phyloP scores from a whole-genome alignment of 2,329 filamentous ascomycete species.

The Penicillium expansum region DNA sequence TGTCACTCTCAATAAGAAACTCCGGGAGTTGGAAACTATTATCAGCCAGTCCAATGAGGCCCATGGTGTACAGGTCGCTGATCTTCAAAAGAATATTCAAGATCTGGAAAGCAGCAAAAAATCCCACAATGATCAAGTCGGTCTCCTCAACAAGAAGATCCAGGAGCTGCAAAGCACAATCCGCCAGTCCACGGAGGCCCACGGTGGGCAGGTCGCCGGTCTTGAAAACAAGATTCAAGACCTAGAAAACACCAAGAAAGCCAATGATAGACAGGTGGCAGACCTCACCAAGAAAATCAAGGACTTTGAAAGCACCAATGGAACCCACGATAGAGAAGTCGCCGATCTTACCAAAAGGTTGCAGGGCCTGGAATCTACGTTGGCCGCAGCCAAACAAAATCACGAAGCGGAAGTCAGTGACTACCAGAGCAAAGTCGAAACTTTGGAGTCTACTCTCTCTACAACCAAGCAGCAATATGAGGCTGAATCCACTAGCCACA shows the following conservation, averaged over 20 bases:
- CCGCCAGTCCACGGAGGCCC: constrained; percentile 57
- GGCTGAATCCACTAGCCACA: constrained; percentile 59
- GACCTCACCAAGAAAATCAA: constrained; percentile 58
- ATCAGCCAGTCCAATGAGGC: constrained; percentile 57
- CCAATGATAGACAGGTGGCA: constrained; percentile 55
- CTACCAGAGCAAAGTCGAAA: constrained; percentile 57
- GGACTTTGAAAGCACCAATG: constrained; percentile 57
- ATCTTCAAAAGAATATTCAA: constrained; percentile 59
- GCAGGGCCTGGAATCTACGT: constrained; percentile 52
- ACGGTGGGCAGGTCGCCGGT: constrained; percentile 47
- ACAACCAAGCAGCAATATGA: constrained; percentile 61
- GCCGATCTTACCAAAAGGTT: constrained; percentile 61
- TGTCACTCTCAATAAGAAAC: constrained; percentile 56
- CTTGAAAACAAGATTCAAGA: constrained; percentile 48
- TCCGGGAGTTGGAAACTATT: constrained; percentile 55
- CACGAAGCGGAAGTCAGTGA: constrained; percentile 60
- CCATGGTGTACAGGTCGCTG: constrained; percentile 58
- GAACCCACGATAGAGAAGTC: constrained; percentile 59
- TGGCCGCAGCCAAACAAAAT: constrained; percentile 27
- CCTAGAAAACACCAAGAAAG: constrained; percentile 54
- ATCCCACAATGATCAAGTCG: constrained; percentile 54
- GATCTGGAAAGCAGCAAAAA: constrained; percentile 53
- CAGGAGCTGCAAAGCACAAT: constrained; percentile 46
- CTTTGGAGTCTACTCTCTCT: constrained; percentile 50
- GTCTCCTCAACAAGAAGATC: constrained; percentile 56